Base-by-base conservation (phyloP, 129 eudicot species). In the Heracleum sosnowskyi region DNA sequence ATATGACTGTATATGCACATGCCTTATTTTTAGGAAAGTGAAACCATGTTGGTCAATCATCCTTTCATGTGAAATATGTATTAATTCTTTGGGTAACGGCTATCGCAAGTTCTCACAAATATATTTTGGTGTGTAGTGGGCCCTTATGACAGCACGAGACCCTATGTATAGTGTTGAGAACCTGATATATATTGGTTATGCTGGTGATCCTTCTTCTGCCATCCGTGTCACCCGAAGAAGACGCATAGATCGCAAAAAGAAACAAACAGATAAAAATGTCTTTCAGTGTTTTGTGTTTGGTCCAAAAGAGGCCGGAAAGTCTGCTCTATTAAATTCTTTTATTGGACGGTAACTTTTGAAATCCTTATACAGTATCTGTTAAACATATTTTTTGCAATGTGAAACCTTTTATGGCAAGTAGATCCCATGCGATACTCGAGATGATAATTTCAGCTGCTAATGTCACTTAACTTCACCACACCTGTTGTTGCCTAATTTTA, bases 241-340 rank as follows among this genome's bases (percentile, higher is more conserved):
- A 82, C 92, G 92, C 24, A 55, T 89, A 69, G 99, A 95, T 85
- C 97, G 99, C 68, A 95, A 89, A 83, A 95, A 91, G 86, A 90
- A 90, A 81, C 97, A 90, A 79, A 79, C 94, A 7, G 96, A 95
- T 79, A 86, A 96, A 78, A 95, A 82, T 77, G 96, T 92, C 72
- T 92, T 88, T 71, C 99, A 95, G 83, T 95, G 99, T 63, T 95
- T 86, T 72, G 99, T 95, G 77, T 95, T 95, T 85, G 97, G 96
- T 77, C 97, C 99, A 57, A 88, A 87, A 83, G 90, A 86, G 78
- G 88, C 96, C 7, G 99, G 99, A 55, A 95, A 95, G 77, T 84
- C 97, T 7, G 87, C 94, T 22, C 68, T 95, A 77, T 81, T 91
- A 77, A 83, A 90, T 86, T 84, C 99, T 26, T 90, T 90, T 80